A percentile compares a stretch with the other conserved stretches of the same genome.
Conservation (phyloP, 768 basidiomycete genomes). For the Tremella yokohamensis region DNA sequence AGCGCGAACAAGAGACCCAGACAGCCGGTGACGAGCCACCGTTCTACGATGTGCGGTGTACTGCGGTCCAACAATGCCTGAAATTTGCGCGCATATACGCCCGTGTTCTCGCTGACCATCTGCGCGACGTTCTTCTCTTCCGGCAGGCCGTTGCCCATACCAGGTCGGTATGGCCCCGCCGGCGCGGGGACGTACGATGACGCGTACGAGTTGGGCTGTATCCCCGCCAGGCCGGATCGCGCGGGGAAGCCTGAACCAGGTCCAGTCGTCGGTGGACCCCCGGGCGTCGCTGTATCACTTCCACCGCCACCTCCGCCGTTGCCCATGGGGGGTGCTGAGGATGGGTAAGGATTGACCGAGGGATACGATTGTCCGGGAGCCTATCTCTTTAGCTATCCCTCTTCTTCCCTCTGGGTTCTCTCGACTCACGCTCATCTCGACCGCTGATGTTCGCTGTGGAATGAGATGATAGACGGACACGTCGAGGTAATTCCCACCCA, state of each 20-base stretch:
- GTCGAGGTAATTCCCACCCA: too few species aligned
- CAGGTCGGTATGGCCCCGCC: constrained; percentile 19
- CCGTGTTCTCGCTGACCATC: constrained; percentile 45
- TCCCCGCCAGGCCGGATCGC: constrained; percentile 42
- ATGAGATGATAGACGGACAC: too few species aligned
- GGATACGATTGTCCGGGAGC: constrained; percentile 18
- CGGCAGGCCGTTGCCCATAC: constrained; percentile 37
- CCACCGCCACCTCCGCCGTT: too few species aligned
- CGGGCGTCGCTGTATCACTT: too few species aligned
- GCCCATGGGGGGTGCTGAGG: constrained; percentile 1
- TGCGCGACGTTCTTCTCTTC: constrained; percentile 51
- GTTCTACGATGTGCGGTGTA: constrained; percentile 82
- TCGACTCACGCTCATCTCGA: background rate
- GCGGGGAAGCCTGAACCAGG: constrained; percentile 50
- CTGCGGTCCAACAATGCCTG: constrained; percentile 85
- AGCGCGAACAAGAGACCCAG: constrained; percentile 73
- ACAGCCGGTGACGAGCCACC: constrained; percentile 77
- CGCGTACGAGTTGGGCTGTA: constrained; percentile 32
- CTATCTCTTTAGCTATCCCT: background rate
- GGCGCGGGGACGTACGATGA: constrained; percentile 8
- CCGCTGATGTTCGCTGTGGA: too few species aligned
- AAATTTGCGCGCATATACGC: constrained; percentile 54
- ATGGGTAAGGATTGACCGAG: constrained; percentile 22
- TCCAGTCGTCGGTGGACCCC: constrained; percentile 16
- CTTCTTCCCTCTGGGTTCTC: background rate